Base-by-base conservation (phyloP, 2,329 filamentous ascomycete genomes). In the Penicillium concentricum region DNA sequence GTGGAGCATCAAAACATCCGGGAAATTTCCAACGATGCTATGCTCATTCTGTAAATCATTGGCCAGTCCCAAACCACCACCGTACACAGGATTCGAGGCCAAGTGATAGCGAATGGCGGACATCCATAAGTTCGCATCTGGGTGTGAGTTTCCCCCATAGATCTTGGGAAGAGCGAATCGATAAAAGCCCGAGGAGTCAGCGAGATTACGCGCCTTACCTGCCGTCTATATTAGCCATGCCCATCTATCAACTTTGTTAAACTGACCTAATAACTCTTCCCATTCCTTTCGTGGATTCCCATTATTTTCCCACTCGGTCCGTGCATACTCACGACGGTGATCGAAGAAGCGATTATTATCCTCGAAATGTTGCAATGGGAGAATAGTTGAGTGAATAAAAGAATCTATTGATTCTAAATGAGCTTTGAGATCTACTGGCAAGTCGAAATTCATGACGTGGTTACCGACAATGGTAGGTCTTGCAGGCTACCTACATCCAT, bases 331-430 rank as follows among this genome's bases (percentile, higher is more conserved):
- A 60, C 84, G 82, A 18, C 84, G 80, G 69, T 87, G 82, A 69
- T 87, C 84, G 72, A 87, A 87, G 79, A 87, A 87, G 56, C 84
- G 81, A 53, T 84, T 76, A 66, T 87, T 87, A 68, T 86, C 82
- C 64, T 83, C 71, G 24, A 74, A 71, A 59, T 80, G 71, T 68
- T 87, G 67, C 10, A 69, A 58, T 2, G 68, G 67, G 18, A 69
- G 59, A 22, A 69, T 86, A 47, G 79, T 77, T 15, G 69, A 66
- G 3, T 79, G 73, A 61, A 87, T 85, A 72, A 86, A 86, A n/a
- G 67, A 65, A 70, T 86, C 83, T 13, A 87, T 73, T n/a, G 74
- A 69, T 28, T 68, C 56, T 30, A 86, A 70, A 64, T 82, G 82
- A 7, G 73, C 57, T 42, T 77, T 67, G 1, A 86, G 74, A 32